Conservation (phyloP, 225 moss, liverwort and hornwort species). For the Rhytidiadelphus loreus region DNA sequence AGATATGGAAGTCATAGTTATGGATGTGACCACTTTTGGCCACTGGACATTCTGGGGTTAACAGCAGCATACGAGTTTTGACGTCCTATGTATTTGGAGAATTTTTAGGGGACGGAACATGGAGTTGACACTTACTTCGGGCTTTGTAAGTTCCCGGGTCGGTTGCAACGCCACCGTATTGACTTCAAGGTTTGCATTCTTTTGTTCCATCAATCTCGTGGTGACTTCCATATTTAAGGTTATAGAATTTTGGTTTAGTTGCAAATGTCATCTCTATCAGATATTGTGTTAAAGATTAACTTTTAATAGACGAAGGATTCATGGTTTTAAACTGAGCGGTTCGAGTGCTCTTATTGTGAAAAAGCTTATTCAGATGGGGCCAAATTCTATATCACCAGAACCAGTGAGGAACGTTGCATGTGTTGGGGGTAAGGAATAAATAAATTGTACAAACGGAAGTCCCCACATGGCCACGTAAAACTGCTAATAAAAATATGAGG, state of each 20-base stretch:
- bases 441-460: not conserved
- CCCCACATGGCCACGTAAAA: not conserved
- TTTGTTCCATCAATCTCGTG: not conserved
- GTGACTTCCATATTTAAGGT: not conserved
- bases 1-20: not conserved
- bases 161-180: slow-evolving; percentile 81
- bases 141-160: slow-evolving; percentile 90
- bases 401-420: not conserved
- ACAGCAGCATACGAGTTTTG: not conserved
- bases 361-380: not conserved
- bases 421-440: not conserved
- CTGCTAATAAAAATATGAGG: not conserved
- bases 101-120: slow-evolving; percentile 37
- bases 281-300: not conserved
- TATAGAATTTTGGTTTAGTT: not conserved
- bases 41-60: not conserved
- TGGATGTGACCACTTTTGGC: not conserved
- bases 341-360: not conserved
- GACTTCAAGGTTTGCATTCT: slow-evolving; percentile 62
- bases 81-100: not conserved
- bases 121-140: slow-evolving; percentile 91
- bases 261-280: not conserved
- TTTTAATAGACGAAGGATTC: not conserved
- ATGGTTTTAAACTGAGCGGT: not conserved
- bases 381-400: not conserved